Evolutionary conservation across 2,329 filamentous ascomycete genomes (phyloP).

Genomic region (Botrytis medusae): DNA sequence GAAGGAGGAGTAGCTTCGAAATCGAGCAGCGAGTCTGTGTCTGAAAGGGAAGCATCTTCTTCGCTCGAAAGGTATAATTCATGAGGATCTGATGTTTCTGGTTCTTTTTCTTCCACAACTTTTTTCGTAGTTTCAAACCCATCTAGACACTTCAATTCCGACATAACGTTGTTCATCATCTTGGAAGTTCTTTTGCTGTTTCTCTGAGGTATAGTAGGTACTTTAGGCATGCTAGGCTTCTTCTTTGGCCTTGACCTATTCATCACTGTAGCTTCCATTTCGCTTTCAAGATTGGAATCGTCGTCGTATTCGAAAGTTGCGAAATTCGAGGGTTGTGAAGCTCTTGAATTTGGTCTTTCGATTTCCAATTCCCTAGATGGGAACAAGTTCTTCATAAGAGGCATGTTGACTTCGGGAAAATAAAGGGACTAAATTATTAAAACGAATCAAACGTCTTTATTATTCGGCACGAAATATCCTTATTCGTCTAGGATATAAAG

Average conservation of each 20-base stretch:
- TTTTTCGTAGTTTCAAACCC: conserved; percentile 26
- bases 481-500: conserved; percentile 21
- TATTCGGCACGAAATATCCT: conserved; percentile 17
- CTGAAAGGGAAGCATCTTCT: conserved; percentile 63
- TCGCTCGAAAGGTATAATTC: conserved; percentile 65
- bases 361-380: conserved; percentile 28
- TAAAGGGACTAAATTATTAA: conserved; percentile 17
- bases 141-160: conserved; percentile 36
- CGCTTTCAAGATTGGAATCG: conserved; percentile 31
- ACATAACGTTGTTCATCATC: conserved; percentile 33
- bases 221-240: conserved; percentile 27
- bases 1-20: conserved; percentile 39
- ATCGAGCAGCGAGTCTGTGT: conserved; percentile 54
- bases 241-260: conserved; percentile 31
- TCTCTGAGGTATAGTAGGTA: conserved; percentile 31
- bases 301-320: conserved; percentile 32
- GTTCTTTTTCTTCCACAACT: conserved; percentile 24
- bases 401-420: conserved; percentile 27
- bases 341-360: conserved; percentile 14
- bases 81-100: conserved; percentile 45
- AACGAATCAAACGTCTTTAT: conserved; percentile 9
- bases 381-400: conserved; percentile 33
- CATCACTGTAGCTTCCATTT: conserved; percentile 38
- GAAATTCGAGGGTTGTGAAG: conserved; percentile 26
- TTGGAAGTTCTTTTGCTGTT: conserved; percentile 34